Conservation (phyloP, 805 yeast genomes). For the Candida insectalens region DNA sequence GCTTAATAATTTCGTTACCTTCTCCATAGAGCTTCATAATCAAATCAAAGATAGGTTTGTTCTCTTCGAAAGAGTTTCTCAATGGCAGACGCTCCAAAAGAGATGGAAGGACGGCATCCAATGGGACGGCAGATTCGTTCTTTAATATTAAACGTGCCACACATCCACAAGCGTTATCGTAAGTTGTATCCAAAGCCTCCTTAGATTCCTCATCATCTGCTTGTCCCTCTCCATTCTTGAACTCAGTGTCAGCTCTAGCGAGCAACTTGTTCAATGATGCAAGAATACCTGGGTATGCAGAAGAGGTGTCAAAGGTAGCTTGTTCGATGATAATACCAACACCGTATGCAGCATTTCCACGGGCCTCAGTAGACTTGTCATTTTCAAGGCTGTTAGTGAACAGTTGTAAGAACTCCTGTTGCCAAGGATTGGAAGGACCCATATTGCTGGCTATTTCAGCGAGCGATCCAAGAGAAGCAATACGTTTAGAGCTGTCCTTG, state of each 20-base stretch:
- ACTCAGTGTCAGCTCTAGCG: constrained; percentile 69
- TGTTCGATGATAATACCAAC: constrained; percentile 64
- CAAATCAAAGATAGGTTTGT: constrained; percentile 78
- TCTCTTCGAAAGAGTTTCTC: constrained; percentile 84
- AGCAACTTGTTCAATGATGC: constrained; percentile 60
- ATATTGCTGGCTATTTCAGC: constrained; percentile 83
- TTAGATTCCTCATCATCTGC: constrained; percentile 73
- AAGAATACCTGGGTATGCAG: constrained; percentile 61
- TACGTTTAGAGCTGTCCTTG: constrained; percentile 66
- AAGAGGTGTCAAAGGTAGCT: constrained; percentile 44
- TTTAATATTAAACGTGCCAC: constrained; percentile 84
- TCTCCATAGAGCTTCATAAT: constrained; percentile 56
- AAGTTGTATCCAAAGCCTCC: constrained; percentile 73
- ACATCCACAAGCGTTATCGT: constrained; percentile 95
- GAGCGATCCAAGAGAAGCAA: constrained; percentile 76
- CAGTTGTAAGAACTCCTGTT: constrained; percentile 59
- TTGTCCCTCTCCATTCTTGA: constrained; percentile 48
- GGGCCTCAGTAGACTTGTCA: constrained; percentile 76
- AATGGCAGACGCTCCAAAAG: constrained; percentile 76
- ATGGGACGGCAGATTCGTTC: constrained; percentile 63
- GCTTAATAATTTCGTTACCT: constrained; percentile 43
- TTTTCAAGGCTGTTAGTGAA: constrained; percentile 61
- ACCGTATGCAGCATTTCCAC: constrained; percentile 95
- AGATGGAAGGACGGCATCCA: constrained; percentile 65
- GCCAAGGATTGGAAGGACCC: constrained; percentile 54